Evolutionary conservation across 2,329 filamentous ascomycete genomes (phyloP).

Genomic region (Alternaria arborescens): DNA sequence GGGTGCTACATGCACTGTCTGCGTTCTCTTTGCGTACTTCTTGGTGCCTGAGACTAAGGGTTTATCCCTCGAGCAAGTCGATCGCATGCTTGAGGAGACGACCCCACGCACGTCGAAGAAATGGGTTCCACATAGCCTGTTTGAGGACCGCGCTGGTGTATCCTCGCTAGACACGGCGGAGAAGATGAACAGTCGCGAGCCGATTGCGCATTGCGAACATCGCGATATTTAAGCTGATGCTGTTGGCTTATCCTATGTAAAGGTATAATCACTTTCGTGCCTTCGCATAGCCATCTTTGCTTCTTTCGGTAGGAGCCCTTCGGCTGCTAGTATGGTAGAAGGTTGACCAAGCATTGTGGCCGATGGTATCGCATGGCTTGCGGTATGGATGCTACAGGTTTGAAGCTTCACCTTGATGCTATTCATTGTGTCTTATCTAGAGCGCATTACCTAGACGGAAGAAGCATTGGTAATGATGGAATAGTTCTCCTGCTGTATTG

Average conservation of each 20-base stretch:
- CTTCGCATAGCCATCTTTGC: not conserved
- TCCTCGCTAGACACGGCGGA: conserved; percentile 3
- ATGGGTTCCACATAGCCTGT: conserved; percentile 68
- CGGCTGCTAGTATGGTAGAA: not conserved
- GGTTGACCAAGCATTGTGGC: too few species aligned
- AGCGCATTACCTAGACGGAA: not conserved
- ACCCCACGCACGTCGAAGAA: conserved; percentile 75
- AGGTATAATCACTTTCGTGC: not conserved
- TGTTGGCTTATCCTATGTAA: not conserved
- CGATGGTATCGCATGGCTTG: not conserved
- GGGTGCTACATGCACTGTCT: conserved; percentile 61
- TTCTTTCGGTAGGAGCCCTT: not conserved
- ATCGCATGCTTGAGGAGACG: conserved; percentile 86
- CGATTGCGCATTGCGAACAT: not conserved
- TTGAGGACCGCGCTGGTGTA: conserved; percentile 5
- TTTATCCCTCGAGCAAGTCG: conserved; percentile 78
- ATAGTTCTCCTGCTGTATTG: not conserved
- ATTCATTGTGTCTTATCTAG: not conserved
- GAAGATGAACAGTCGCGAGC: not conserved
- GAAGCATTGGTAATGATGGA: not conserved
- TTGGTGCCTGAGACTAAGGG: conserved; percentile 83
- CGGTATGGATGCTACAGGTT: not conserved
- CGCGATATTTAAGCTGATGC: not conserved
- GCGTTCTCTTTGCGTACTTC: conserved; percentile 72
- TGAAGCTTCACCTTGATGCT: not conserved